Evolutionary conservation across 2,329 filamentous ascomycete genomes (phyloP), one percentile per base, ranked within the genome.

Genomic region (Paradendryphiella salina): DNA sequence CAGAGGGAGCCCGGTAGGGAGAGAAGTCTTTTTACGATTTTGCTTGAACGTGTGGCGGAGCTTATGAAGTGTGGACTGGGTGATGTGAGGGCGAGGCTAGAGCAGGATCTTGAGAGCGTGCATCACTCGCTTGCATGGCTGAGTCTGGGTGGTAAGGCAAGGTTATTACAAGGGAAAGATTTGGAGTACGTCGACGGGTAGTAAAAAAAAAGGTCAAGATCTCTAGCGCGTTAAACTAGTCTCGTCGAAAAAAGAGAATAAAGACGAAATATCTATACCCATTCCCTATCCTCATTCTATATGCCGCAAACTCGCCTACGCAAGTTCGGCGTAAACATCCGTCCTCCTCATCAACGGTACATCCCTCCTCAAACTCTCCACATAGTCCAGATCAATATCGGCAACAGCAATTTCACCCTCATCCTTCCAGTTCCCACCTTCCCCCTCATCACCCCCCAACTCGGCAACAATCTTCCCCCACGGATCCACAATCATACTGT

Each of bases 401-500:
- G 80, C 76, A 44, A 75, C 57, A 9, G 73, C 71, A 42, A 80
- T 70, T 59, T 76, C 74, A 0, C 75, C 74, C 8, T 61, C 57
- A 38, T 59, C 65, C 50, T 52, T 63, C 65, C 63, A 71, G 61
- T 60, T 64, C 53, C 58, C 73, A 50, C 61, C 64, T 26, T 46
- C 64, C 35, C 75, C 64, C 58, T 77, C 72, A 34, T 77, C 74
- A 0, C 84, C 85, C 33, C 79, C 80, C 66, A 86, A 79, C 65
- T 87, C 80, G 3, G 86, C 80, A 33, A 90, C 68, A 1, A 96
- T 81, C 49, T 83, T 80, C 0, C 93, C 93, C 90, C 91, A 96
- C 0, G 93, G 92, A 70, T 89, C 87, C 20, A 96, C 80, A 38
- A 95, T 87, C 77, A 96, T 84, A 62, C 88, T 89, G 69, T 90